These are phyloP conservation scores for Teunomyces atbi DNA, from an alignment of 805 yeast genomes.

Conservation along the genomic window DNA sequence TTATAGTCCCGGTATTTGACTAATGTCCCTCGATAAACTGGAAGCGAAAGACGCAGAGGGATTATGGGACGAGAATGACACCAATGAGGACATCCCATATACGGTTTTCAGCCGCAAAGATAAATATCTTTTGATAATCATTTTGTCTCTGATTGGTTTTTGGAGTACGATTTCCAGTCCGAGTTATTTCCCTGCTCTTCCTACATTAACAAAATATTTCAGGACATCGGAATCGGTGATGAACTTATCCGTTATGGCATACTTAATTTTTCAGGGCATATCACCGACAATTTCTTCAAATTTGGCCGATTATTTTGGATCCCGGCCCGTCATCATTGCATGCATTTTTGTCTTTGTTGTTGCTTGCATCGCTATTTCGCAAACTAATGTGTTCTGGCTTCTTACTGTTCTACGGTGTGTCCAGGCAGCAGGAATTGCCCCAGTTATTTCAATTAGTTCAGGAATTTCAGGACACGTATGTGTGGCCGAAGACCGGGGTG, in stretches of 20 bases:
- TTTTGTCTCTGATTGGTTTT: constrained; percentile 50
- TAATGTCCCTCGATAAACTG: neutral
- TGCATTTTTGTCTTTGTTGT: constrained; percentile 57
- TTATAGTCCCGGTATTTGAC: neutral
- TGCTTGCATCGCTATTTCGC: constrained; percentile 67
- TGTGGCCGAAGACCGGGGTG: constrained; percentile 65
- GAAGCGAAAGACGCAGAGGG: neutral
- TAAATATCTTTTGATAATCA: constrained; percentile 34
- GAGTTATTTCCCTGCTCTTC: constrained; percentile 77
- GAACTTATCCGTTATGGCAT: constrained; percentile 76
- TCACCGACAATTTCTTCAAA: constrained; percentile 69
- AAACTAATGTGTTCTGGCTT: constrained; percentile 54
- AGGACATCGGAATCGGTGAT: constrained; percentile 53
- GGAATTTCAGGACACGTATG: constrained; percentile 79
- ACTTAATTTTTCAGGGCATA: constrained; percentile 72
- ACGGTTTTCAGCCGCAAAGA: constrained; percentile 46
- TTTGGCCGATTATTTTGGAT: constrained; percentile 67
- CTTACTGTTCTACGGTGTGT: constrained; percentile 64
- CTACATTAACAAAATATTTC: constrained; percentile 55
- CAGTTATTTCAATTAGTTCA: constrained; percentile 66
- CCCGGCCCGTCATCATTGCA: constrained; percentile 62
- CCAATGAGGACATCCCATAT: constrained; percentile 16
- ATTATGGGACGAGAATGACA: neutral
- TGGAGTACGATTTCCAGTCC: constrained; percentile 76
- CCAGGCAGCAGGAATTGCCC: constrained; percentile 79